Percentiles rank a stretch among this genome's conserved stretches.
Evolutionary conservation across 2,329 filamentous ascomycete species (phyloP).

Genomic region (Exophiala xenobiotica): DNA sequence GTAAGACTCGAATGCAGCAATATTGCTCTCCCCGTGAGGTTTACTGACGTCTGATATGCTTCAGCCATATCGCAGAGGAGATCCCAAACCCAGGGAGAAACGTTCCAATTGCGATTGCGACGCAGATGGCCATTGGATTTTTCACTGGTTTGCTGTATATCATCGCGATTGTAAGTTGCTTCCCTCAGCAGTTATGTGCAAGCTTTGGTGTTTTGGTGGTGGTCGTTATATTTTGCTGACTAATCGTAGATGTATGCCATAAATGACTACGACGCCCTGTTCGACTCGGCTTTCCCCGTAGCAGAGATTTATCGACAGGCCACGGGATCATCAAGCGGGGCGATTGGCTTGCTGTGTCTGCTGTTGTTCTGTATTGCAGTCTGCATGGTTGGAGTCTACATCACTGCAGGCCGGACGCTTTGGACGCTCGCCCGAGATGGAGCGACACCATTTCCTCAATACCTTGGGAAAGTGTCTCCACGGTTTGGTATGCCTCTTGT

Average conservation of each 20-base stretch:
- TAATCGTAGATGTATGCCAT: constrained; percentile 64
- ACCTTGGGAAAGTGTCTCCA: constrained; percentile 49
- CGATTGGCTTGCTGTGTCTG: constrained; percentile 54
- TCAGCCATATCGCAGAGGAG: constrained; percentile 65
- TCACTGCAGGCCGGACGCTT: constrained; percentile 61
- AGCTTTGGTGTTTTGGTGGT: too few species aligned
- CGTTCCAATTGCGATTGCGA: constrained; percentile 51
- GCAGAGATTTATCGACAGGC: constrained; percentile 65
- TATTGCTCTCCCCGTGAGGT: too few species aligned
- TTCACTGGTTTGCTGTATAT: constrained; percentile 49
- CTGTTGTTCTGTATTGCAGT: constrained; percentile 55
- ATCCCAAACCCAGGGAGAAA: constrained; percentile 62
- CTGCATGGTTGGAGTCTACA: constrained; percentile 57
- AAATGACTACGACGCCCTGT: constrained; percentile 43
- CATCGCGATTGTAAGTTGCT: constrained; percentile 41
- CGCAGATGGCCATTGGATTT: constrained; percentile 51
- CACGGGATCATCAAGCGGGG: constrained; percentile 52
- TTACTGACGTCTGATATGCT: constrained; percentile 50
- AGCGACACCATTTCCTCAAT: constrained; percentile 54
- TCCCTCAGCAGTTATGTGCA: too few species aligned
- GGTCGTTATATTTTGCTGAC: constrained; percentile 30
- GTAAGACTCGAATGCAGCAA: constrained; percentile 45
- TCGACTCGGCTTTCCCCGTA: constrained; percentile 58
- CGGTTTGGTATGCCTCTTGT: constrained; percentile 54
- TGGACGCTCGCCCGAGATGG: constrained; percentile 62